phyloP scores from a whole-genome alignment of 2,329 filamentous ascomycete species.

The Nothophaeocryptopus gaeumannii region DNA sequence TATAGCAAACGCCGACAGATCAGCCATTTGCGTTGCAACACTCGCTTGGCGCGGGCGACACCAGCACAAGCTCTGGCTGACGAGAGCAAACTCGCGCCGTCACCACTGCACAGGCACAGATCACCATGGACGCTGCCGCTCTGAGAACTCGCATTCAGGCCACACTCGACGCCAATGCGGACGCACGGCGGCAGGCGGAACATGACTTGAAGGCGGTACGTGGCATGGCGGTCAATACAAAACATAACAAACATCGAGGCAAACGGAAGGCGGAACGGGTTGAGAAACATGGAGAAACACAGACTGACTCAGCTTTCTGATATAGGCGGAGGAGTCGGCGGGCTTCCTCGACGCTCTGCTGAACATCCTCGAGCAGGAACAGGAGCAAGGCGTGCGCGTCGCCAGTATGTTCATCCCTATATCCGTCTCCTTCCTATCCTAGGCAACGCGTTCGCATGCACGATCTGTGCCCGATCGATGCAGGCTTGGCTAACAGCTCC shows the following conservation, averaged over 20 bases:
- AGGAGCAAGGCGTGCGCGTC: slow-evolving; percentile 77
- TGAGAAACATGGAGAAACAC: background rate
- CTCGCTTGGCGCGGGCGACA: too few species aligned
- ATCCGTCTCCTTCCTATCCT: slow-evolving; percentile 7
- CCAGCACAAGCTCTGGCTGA: too few species aligned
- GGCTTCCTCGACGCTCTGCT: slow-evolving; percentile 89
- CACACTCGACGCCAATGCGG: slow-evolving; percentile 71
- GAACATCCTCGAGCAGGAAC: slow-evolving; percentile 85
- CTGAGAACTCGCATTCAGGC: slow-evolving; percentile 74
- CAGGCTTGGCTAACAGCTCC: slow-evolving; percentile 9
- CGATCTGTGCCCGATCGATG: slow-evolving; percentile 2
- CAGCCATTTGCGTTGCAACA: too few species aligned
- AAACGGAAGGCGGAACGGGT: background rate
- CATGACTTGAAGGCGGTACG: slow-evolving; percentile 77
- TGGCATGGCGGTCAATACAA: background rate
- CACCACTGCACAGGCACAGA: background rate
- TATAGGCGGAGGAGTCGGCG: slow-evolving; percentile 80
- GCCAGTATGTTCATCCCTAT: slow-evolving; percentile 63
- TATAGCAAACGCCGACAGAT: too few species aligned
- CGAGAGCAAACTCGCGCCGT: too few species aligned
- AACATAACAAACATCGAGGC: background rate
- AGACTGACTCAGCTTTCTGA: slow-evolving; percentile 12
- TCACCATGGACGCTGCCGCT: slow-evolving; percentile 67
- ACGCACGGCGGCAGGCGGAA: slow-evolving; percentile 73
- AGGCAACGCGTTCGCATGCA: slow-evolving; percentile 14